phyloP scores from a whole-genome alignment of 805 yeast species.

The Diddensiella caesifluorescens region DNA sequence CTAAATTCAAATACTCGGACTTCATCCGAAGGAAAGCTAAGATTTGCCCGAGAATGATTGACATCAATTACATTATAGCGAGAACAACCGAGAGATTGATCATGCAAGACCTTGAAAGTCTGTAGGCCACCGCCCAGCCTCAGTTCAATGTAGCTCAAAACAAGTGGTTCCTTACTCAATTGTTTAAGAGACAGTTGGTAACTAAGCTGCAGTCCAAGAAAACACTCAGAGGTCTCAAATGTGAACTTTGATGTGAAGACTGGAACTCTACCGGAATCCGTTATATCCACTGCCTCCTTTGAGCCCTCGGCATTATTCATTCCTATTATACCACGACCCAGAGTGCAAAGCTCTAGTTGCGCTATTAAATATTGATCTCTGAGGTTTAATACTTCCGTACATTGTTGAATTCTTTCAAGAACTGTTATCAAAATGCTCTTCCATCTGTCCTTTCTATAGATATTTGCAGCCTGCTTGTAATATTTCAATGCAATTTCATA shows the following conservation, averaged over 20 bases:
- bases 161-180: conserved; percentile 1
- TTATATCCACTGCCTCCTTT: background rate
- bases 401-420: conserved; percentile 36
- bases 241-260: conserved; percentile 18
- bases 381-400: conserved; percentile 23
- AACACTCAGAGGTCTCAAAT: conserved; percentile 18
- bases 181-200: conserved; percentile 20
- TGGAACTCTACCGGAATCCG: background rate
- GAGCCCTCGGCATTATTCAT: no score
- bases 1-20: conserved; percentile 27
- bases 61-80: conserved; percentile 2
- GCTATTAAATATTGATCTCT: conserved; percentile 11
- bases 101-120: conserved; percentile 14
- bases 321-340: conserved; percentile 1
- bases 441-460: conserved; percentile 43
- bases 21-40: conserved; percentile 20
- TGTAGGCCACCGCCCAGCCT: conserved; percentile 12
- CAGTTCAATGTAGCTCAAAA: conserved; percentile 7
- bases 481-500: conserved; percentile 41
- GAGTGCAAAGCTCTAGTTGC: conserved; percentile 13
- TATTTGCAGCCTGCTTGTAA: conserved; percentile 37
- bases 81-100: conserved; percentile 5
- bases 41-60: conserved; percentile 14
- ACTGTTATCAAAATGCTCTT: conserved; percentile 31
- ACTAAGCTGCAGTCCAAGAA: conserved; percentile 16